Conservation (phyloP, 495 filamentous ascomycete species). For the Penicillium waksmanii region DNA sequence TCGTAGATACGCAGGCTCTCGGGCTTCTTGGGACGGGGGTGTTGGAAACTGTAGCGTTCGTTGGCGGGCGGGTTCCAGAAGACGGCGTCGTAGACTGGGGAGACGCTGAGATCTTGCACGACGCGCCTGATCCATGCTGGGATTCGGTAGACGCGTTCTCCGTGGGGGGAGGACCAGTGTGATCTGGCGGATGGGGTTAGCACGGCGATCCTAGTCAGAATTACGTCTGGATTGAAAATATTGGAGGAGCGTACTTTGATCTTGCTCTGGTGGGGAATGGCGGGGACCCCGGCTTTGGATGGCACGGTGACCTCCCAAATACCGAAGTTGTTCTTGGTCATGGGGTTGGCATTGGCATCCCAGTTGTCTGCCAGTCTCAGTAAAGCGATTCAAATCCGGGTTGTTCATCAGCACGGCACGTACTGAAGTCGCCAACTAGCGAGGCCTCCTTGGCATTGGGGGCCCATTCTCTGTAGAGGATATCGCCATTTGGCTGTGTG, state of each 20-base stretch:
- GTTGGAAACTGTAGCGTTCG: slow-evolving; percentile 79
- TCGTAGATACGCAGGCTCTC: slow-evolving; percentile 89
- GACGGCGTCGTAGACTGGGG: slow-evolving; percentile 87
- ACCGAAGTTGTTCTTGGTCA: slow-evolving; percentile 85
- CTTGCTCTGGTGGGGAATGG: slow-evolving; percentile 91
- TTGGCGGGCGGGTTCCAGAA: slow-evolving; percentile 92
- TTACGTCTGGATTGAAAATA: neutral
- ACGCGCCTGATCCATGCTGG: slow-evolving; percentile 98
- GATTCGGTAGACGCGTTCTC: slow-evolving; percentile 82
- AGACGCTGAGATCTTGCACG: slow-evolving; percentile 86
- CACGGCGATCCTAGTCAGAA: neutral
- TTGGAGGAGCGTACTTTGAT: slow-evolving; percentile 69
- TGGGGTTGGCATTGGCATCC: slow-evolving; percentile 78
- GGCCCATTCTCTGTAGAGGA: slow-evolving; percentile 95
- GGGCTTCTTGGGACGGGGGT: slow-evolving; percentile 82
- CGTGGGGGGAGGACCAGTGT: slow-evolving; percentile 79
- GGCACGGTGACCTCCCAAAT: slow-evolving; percentile 84
- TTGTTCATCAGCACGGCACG: slow-evolving; percentile 22
- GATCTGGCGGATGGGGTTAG: slow-evolving; percentile 57
- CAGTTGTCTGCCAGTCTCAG: slow-evolving; percentile 73
- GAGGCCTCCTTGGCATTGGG: slow-evolving; percentile 82
- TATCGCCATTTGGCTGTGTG: slow-evolving; percentile 76
- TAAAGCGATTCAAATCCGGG: slow-evolving; percentile 20
- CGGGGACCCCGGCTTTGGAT: slow-evolving; percentile 70
- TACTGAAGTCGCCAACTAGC: slow-evolving; percentile 97